Base-by-base conservation (phyloP, 495 filamentous ascomycete species). In the Letharia columbiana region DNA sequence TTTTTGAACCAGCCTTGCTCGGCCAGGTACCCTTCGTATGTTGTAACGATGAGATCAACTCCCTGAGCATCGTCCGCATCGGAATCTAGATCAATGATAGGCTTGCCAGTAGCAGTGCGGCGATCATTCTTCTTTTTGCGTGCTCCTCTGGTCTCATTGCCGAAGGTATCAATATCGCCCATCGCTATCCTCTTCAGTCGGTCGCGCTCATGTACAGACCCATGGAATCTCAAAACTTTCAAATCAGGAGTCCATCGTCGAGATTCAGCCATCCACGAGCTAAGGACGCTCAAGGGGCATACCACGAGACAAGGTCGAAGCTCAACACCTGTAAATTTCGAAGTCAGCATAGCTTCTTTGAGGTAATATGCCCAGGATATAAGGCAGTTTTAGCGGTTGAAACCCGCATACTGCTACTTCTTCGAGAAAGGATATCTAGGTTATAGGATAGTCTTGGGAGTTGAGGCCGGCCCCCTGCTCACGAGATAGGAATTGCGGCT, bases 1-100 rank as follows among this genome's bases (percentile, higher is more conserved):
- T 79, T 80, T 63, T 82, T 81, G 71, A 89, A 85, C 83, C 85
- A 87, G 9, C 64, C 63, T 39, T 83, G 75, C 66, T 89, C 86
- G 0, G 77, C 73, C 37, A 78, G 73, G 63, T 84, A 83, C 0
- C 82, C 81, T 64, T 89, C 86, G 66, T 88, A 89, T 0, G 83
- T 86, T 0, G 85, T 87, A 0, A 89, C 74, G 1, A 89, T 71
- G 33, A 87, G 72, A 65, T 86, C 83, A 66, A 71, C 68, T 17
- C 69, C 62, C 23, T 71, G 61, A 37, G 72, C 74, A 40, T 73
- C 66, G 58, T 80, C 77, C 41, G 60, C 37, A 31, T 75, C 75
- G 20, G 74, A 70, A 57, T 76, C 74, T 7, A 78, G 66, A 50
- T 68, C 67, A 52, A 77, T 73, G 41, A 75, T 67, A 35, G 62